phyloP scores from a whole-genome alignment of 1,139 yeast species.

The Geotrichum histeridarum region DNA sequence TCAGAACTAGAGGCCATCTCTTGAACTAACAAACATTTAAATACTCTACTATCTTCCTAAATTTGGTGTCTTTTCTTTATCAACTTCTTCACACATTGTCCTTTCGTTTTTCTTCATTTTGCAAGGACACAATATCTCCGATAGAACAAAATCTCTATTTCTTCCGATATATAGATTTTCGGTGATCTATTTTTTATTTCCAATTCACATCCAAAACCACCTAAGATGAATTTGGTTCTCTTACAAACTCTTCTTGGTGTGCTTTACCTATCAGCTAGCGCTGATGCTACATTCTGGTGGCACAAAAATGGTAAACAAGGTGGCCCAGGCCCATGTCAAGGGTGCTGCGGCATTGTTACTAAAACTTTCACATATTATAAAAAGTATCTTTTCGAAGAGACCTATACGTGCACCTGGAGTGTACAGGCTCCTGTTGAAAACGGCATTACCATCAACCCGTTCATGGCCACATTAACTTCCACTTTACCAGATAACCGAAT shows the following conservation, averaged over 20 bases:
- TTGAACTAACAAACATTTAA: too few relatives aligned
- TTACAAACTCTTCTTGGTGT: slow-evolving; percentile 15
- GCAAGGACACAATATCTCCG: too few relatives aligned
- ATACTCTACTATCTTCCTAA: too few relatives aligned
- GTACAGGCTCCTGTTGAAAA: slow-evolving; percentile 28
- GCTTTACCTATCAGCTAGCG: slow-evolving; percentile 17
- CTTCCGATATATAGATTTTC: too few relatives aligned
- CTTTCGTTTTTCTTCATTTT: too few relatives aligned
- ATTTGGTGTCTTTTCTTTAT: too few relatives aligned
- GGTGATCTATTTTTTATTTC: too few relatives aligned
- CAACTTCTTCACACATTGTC: too few relatives aligned
- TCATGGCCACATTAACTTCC: slow-evolving; percentile 30
- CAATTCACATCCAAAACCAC: not conserved
- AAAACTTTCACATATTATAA: slow-evolving; percentile 25
- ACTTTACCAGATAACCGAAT: slow-evolving; percentile 24
- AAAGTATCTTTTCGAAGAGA: slow-evolving; percentile 21
- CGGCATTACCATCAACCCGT: slow-evolving; percentile 27
- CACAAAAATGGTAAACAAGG: slow-evolving; percentile 25
- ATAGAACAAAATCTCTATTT: too few relatives aligned
- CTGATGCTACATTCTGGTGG: slow-evolving; percentile 27
- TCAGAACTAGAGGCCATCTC: too few relatives aligned
- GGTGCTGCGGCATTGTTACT: slow-evolving; percentile 30
- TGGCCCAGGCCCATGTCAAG: slow-evolving; percentile 25
- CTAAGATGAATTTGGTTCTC: slow-evolving; percentile 11
- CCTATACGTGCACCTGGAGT: slow-evolving; percentile 28